phyloP scores from a whole-genome alignment of 2,329 filamentous ascomycete genomes.

The Zymoseptoria pseudotritici region DNA sequence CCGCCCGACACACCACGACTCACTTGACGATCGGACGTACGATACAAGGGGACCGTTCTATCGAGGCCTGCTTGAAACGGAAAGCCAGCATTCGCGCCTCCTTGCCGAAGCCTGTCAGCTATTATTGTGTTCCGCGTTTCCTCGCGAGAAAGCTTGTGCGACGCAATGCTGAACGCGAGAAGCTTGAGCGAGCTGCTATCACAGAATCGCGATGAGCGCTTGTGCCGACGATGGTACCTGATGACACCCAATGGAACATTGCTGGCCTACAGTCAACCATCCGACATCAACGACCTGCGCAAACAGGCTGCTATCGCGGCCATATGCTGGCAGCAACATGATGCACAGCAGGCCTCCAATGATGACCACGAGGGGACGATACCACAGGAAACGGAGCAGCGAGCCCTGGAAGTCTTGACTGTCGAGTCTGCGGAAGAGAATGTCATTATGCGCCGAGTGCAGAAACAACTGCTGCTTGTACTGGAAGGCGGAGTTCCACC shows the following conservation, averaged over 20 bases:
- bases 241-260: conserved; percentile 47
- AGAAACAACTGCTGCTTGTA: conserved; percentile 40
- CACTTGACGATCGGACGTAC: not conserved
- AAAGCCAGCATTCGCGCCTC: not conserved
- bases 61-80: not conserved
- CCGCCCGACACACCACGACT: not conserved
- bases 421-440: conserved; percentile 41
- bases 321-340: conserved; percentile 43
- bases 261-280: conserved; percentile 42
- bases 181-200: conserved; percentile 38
- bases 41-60: not conserved
- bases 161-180: conserved; percentile 37
- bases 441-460: conserved; percentile 40
- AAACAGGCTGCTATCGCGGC: conserved; percentile 44
- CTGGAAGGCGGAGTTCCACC: conserved; percentile 43
- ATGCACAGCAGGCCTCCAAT: conserved; percentile 3
- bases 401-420: conserved; percentile 36
- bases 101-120: not conserved
- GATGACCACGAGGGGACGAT: conserved; percentile 14
- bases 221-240: conserved; percentile 39
- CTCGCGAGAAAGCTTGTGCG: not conserved
- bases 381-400: conserved; percentile 10
- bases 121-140: not conserved
- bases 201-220: conserved; percentile 35
- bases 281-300: conserved; percentile 43